phyloP scores from a whole-genome alignment of 2,329 filamentous ascomycete species.

The Blastomyces parvus region DNA sequence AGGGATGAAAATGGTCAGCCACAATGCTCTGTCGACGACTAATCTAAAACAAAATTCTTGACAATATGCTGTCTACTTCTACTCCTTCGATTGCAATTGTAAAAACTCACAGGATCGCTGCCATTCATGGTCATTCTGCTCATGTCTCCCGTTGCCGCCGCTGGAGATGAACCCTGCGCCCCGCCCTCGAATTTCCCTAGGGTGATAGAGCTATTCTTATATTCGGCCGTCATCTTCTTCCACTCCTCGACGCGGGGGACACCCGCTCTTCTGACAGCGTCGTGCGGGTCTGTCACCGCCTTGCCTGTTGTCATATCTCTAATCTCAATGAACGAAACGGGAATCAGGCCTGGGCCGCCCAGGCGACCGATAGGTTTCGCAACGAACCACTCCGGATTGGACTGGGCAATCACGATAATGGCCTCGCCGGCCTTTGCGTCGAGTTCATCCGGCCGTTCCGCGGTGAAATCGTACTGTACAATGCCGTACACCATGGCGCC shows the following conservation, averaged over 20 bases:
- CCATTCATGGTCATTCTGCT: constrained; percentile 67
- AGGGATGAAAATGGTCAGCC: constrained; percentile 2
- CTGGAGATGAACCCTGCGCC: constrained; percentile 50
- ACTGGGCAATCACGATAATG: constrained; percentile 97
- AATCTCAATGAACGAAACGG: constrained; percentile 93
- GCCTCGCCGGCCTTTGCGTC: constrained; percentile 92
- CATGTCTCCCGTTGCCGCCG: constrained; percentile 60
- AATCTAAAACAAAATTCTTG: background rate
- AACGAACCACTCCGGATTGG: constrained; percentile 98
- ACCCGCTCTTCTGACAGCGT: constrained; percentile 77
- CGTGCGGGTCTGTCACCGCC: constrained; percentile 69
- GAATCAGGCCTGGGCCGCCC: constrained; percentile 91
- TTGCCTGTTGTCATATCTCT: constrained; percentile 84
- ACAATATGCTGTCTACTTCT: constrained; percentile 10
- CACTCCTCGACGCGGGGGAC: constrained; percentile 95
- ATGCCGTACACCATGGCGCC: constrained; percentile 94
- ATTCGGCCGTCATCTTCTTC: constrained; percentile 99
- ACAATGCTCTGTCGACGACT: constrained; percentile 10
- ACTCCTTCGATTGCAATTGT: constrained; percentile 15
- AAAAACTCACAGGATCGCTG: constrained; percentile 40
- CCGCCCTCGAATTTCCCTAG: constrained; percentile 62
- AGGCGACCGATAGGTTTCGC: constrained; percentile 96
- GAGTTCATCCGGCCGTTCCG: constrained; percentile 88
- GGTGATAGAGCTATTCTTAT: constrained; percentile 98
- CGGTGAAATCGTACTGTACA: constrained; percentile 93